Evolutionary conservation across 2,329 filamentous ascomycete genomes (phyloP).

Genomic region (Stemphylium beticola): DNA sequence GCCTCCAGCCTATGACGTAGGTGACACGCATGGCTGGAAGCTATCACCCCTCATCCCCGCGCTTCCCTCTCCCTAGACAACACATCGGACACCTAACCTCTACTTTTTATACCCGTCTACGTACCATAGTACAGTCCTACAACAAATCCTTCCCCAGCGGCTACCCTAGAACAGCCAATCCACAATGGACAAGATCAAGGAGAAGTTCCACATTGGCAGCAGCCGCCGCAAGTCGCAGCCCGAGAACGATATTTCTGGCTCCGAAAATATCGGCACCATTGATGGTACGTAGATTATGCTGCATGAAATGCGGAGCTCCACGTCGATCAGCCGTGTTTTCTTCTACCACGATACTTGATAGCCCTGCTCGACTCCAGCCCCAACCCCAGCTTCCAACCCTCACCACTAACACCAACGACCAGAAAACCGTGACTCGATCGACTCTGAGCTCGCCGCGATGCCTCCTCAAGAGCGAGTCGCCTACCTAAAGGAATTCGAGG

Average conservation of each 20-base stretch:
- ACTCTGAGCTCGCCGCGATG: conserved; percentile 43
- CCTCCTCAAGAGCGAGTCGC: conserved; percentile 42
- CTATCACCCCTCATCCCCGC: conserved; percentile 20
- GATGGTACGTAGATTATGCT: conserved; percentile 21
- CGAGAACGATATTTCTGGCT: conserved; percentile 27
- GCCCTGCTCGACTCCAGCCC: too few species aligned
- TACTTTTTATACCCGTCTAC: neutral
- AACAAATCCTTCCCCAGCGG: neutral
- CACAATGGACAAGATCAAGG: conserved; percentile 46
- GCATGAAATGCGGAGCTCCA: neutral
- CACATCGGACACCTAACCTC: conserved; percentile 7
- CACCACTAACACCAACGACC: neutral
- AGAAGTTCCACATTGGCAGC: conserved; percentile 44
- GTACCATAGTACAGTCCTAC: neutral
- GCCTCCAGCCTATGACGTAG: conserved; percentile 22
- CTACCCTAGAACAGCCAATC: neutral
- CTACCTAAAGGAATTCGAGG: conserved; percentile 46
- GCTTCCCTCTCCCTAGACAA: conserved; percentile 9
- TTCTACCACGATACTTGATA: neutral
- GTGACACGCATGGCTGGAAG: conserved; percentile 20
- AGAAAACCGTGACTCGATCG: conserved; percentile 42
- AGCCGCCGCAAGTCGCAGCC: conserved; percentile 40
- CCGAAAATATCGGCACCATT: conserved; percentile 24
- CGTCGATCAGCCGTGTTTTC: neutral
- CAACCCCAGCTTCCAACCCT: neutral